Base-by-base conservation (phyloP, 2,329 filamentous ascomycete genomes). In the Phaeosphaeria sp. region DNA sequence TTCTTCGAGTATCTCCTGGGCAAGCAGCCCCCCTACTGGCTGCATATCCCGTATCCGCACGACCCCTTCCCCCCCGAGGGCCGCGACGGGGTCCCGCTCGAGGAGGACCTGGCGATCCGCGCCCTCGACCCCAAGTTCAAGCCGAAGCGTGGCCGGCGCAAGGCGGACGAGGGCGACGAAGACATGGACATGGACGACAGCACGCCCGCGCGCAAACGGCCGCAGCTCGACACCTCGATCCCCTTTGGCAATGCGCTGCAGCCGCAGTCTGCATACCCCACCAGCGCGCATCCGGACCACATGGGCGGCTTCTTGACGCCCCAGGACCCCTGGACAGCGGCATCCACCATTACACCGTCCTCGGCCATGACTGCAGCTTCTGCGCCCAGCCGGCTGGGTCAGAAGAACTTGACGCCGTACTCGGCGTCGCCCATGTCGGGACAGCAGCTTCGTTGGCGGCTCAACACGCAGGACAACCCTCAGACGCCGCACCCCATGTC, bases 1-100 rank as follows among this genome's bases (percentile, higher is more conserved):
- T 97, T 97, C 75, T 97, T 97, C 71, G 92, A 96, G 74, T 97
- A 92, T 74, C 86, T 96, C 20, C 83, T 94, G 61, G 87, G 88
- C 49, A 92, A 92, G 63, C 81, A 86, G 24, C 92, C 96, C 75
- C 79, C 86, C 0, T 97, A 97, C 76, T 96, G 90, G 81, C 88
- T 86, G 17, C 86, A 92, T 36, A 84, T 96, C 22, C 93, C 93
- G 0, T 80, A 83, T 6, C 83, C 85, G 15, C 81, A 85, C 27
- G 85, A 88, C 53, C 86, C 89, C 2, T 82, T 89, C 36, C 84
- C 85, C 24, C 83, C 88, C 40, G 82, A 85, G 30, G 86, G 87
- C 17, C 87, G 93, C 45, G 93, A 97, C 77, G 92, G 92, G 6
- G 92, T 97, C 1, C 85, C 89, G 1, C 79, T 92, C 2, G 92